These are phyloP conservation scores for Ophiostoma piceae DNA, from an alignment of 2,329 filamentous ascomycete genomes.

Conservation along the genomic window DNA sequence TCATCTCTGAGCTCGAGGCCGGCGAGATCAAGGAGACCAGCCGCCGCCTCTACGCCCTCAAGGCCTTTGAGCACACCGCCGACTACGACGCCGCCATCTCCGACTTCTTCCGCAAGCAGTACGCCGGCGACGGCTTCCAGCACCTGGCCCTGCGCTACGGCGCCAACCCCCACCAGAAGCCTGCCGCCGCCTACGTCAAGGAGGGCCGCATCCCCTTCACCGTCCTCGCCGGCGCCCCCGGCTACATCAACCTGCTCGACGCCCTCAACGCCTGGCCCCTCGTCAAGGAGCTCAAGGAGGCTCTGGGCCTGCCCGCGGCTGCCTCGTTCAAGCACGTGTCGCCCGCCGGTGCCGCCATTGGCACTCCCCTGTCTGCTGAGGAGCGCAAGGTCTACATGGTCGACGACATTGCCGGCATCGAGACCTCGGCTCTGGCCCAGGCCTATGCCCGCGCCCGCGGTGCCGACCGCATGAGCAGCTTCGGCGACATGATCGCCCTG, in stretches of 20 bases:
- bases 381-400: constrained; percentile 99
- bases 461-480: constrained; percentile 97
- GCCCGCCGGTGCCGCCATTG: constrained; percentile 90
- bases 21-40: constrained; percentile 81
- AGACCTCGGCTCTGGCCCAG: constrained; percentile 79
- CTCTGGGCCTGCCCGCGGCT: constrained; percentile 80
- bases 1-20: constrained; percentile 81
- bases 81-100: constrained; percentile 95
- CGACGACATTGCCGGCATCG: constrained; percentile 85
- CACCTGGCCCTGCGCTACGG: constrained; percentile 86
- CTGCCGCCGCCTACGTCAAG: constrained; percentile 75
- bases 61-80: constrained; percentile 97
- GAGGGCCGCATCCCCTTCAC: constrained; percentile 84
- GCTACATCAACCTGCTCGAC: constrained; percentile 96
- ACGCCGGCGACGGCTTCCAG: constrained; percentile 78
- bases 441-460: constrained; percentile 94
- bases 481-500: constrained; percentile 91
- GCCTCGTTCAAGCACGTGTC: constrained; percentile 99
- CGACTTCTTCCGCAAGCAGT: constrained; percentile 96
- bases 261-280: constrained; percentile 94
- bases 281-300: constrained; percentile 90
- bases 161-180: constrained; percentile 97
- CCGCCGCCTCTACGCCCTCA: constrained; percentile 85
- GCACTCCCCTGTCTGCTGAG: constrained; percentile 74
- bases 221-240: constrained; percentile 80